phyloP scores from a whole-genome alignment of 2,329 filamentous ascomycete genomes.

The Xylaria sp. region DNA sequence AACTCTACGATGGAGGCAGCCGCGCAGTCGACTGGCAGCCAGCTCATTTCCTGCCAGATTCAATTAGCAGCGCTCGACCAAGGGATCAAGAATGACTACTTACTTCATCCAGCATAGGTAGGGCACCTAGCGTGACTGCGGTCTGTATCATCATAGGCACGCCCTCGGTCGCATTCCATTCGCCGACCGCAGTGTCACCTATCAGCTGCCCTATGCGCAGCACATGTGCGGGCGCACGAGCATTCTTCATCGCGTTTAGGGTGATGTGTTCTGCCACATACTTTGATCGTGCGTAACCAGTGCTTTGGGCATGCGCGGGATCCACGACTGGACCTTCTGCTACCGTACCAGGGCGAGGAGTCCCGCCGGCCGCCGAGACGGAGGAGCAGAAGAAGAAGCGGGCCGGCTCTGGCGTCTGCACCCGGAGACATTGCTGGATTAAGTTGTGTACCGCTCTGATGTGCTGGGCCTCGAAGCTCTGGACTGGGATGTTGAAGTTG shows the following conservation, averaged over 20 bases:
- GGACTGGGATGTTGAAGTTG: slow-evolving; percentile 64
- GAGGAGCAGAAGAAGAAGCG: slow-evolving; percentile 59
- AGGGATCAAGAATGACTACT: slow-evolving; percentile 35
- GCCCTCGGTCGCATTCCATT: slow-evolving; percentile 62
- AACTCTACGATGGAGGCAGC: slow-evolving; percentile 52
- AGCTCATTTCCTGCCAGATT: slow-evolving; percentile 37
- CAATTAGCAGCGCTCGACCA: slow-evolving; percentile 31
- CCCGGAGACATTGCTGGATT: slow-evolving; percentile 54
- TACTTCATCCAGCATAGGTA: slow-evolving; percentile 57
- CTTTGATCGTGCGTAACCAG: slow-evolving; percentile 64
- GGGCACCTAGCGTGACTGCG: slow-evolving; percentile 57
- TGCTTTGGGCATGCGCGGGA: slow-evolving; percentile 56
- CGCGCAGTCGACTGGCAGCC: slow-evolving; percentile 55
- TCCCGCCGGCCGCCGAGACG: slow-evolving; percentile 55
- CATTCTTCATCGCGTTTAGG: slow-evolving; percentile 46
- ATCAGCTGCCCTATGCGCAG: slow-evolving; percentile 59
- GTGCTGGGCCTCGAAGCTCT: slow-evolving; percentile 59
- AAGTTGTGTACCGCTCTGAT: slow-evolving; percentile 60
- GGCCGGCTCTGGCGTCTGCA: slow-evolving; percentile 50
- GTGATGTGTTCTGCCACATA: slow-evolving; percentile 60
- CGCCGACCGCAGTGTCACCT: slow-evolving; percentile 57
- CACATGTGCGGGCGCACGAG: slow-evolving; percentile 51
- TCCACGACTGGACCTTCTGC: slow-evolving; percentile 52
- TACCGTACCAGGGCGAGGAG: slow-evolving; percentile 52
- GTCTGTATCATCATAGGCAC: slow-evolving; percentile 61